These are phyloP conservation scores for Raphidocelis subcapitata DNA, from an alignment of 139 green algal genomes.

Conservation along the genomic window DNA sequence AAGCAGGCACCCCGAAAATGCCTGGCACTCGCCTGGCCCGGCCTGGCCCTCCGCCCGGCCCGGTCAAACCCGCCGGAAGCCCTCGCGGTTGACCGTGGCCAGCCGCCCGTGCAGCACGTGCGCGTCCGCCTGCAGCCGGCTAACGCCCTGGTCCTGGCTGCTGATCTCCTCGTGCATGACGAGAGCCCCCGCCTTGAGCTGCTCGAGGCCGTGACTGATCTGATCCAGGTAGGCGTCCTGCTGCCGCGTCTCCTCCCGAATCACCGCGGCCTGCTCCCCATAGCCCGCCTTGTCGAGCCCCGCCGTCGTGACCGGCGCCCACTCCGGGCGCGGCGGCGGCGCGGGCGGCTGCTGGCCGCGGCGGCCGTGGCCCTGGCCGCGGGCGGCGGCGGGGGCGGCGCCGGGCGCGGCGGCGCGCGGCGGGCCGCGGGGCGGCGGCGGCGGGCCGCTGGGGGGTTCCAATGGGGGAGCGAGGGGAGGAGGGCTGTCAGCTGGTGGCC, in stretches of 20 bases:
- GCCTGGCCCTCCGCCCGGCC: too few relatives aligned
- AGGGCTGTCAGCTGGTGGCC: too few relatives aligned
- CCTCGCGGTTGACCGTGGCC: constrained; percentile 18
- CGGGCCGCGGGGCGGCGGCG: too few relatives aligned
- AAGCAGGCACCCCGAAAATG: too few relatives aligned
- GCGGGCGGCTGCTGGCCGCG: not conserved
- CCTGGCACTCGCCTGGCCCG: too few relatives aligned
- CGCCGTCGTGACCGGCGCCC: not conserved
- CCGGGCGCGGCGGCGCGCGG: too few relatives aligned
- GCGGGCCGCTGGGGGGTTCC: too few relatives aligned
- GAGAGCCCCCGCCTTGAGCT: constrained; percentile 19
- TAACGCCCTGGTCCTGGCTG: constrained; percentile 1
- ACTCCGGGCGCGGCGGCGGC: not conserved
- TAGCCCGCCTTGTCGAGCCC: not conserved
- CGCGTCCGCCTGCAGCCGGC: constrained; percentile 7
- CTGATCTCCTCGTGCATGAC: constrained; percentile 17
- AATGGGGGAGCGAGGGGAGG: too few relatives aligned
- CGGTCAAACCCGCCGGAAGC: constrained; percentile 9
- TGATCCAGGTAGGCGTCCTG: constrained; percentile 33
- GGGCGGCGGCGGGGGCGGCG: not conserved
- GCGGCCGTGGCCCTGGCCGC: too few relatives aligned
- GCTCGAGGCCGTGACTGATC: constrained; percentile 23
- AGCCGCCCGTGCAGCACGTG: constrained; percentile 10
- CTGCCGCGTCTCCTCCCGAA: constrained; percentile 16
- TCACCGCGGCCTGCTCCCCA: not conserved